A percentile compares a stretch with the other conserved stretches of the same genome.
Evolutionary conservation across 116 monocot genomes (phyloP).

Genomic region (Dioscorea cayenensis): DNA sequence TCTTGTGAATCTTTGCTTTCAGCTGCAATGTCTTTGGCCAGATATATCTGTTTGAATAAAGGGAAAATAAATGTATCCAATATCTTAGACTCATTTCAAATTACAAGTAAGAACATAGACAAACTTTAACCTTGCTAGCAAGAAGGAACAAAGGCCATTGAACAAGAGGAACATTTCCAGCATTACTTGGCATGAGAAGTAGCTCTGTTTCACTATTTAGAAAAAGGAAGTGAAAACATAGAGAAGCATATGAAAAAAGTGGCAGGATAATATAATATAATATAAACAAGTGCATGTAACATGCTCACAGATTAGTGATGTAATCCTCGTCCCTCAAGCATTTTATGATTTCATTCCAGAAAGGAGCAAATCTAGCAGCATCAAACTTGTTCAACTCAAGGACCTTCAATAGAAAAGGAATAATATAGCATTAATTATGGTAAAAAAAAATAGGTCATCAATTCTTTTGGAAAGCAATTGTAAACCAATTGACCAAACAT

Average conservation of each 20-base stretch:
- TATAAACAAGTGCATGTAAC: neutral
- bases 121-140: constrained; percentile 53
- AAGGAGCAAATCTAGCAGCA: constrained; percentile 93
- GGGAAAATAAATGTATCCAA: neutral
- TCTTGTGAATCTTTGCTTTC: constrained; percentile 68
- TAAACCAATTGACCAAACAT: too few relatives aligned
- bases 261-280: neutral
- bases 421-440: neutral
- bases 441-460: too few relatives aligned
- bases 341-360: constrained; percentile 92
- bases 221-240: constrained; percentile 1
- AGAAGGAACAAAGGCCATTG: constrained; percentile 93
- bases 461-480: too few relatives aligned
- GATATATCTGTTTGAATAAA: constrained; percentile 54
- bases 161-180: constrained; percentile 51
- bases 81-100: neutral
- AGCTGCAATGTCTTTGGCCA: constrained; percentile 81
- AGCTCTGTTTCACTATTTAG: constrained; percentile 67
- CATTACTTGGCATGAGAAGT: constrained; percentile 87
- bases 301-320: constrained; percentile 68
- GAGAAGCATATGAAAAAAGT: neutral
- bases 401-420: constrained; percentile 24
- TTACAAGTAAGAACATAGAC: neutral
- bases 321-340: constrained; percentile 92
- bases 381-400: constrained; percentile 66